phyloP scores from a whole-genome alignment of 805 yeast species.

The Maudiozyma barnettii region DNA sequence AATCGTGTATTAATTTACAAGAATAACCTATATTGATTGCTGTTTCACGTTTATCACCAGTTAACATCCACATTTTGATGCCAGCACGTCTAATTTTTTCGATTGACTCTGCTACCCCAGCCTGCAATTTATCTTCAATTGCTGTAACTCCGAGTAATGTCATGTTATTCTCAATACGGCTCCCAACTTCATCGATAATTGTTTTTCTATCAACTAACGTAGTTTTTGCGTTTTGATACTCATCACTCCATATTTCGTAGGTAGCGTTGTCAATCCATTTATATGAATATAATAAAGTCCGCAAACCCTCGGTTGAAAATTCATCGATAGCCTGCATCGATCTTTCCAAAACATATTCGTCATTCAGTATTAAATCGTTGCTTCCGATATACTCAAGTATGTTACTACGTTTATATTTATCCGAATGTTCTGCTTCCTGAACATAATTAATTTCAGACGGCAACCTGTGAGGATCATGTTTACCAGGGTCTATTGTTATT shows the following conservation, averaged over 20 bases:
- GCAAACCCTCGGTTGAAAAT: slow-evolving; percentile 87
- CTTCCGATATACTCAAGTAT: slow-evolving; percentile 35
- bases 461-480: background rate
- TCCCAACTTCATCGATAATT: slow-evolving; percentile 65
- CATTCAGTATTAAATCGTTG: slow-evolving; percentile 56
- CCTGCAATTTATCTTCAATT: slow-evolving; percentile 91
- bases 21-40: slow-evolving; percentile 96
- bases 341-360: slow-evolving; percentile 67
- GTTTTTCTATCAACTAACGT: slow-evolving; percentile 58
- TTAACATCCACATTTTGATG: slow-evolving; percentile 93
- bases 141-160: slow-evolving; percentile 87
- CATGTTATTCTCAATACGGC: slow-evolving; percentile 55
- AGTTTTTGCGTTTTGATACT: slow-evolving; percentile 68
- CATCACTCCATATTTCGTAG: slow-evolving; percentile 56
- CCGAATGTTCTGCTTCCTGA: background rate
- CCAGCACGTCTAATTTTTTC: slow-evolving; percentile 90
- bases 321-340: slow-evolving; percentile 89
- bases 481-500: slow-evolving; percentile 1
- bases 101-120: slow-evolving; percentile 93
- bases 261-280: slow-evolving; percentile 53
- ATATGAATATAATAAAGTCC: slow-evolving; percentile 80
- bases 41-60: slow-evolving; percentile 97
- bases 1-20: slow-evolving; percentile 86
- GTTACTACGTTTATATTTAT: background rate
- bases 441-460: background rate